phyloP scores from a whole-genome alignment of 2,329 filamentous ascomycete genomes.

The Dactylonectria estremocensis region DNA sequence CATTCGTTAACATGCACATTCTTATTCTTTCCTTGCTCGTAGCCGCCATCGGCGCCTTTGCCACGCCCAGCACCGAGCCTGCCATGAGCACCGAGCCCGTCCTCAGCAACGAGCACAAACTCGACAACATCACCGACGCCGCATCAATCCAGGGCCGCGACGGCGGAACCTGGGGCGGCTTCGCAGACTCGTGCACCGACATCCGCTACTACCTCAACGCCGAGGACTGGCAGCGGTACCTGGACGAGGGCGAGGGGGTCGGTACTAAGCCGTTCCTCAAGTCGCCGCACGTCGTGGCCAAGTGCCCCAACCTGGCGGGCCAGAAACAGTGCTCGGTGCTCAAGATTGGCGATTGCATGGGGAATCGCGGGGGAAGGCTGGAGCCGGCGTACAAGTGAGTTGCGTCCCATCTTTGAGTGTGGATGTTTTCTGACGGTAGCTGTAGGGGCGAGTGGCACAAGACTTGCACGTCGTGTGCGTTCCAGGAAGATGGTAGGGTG shows the following conservation, averaged over 20 bases:
- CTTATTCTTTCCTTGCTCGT: background rate
- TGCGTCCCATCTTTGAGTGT: too few relatives aligned
- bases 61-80: background rate
- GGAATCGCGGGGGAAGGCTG: slow-evolving; percentile 34
- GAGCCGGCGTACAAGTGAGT: slow-evolving; percentile 8
- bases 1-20: background rate
- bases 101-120: too few relatives aligned
- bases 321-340: slow-evolving; percentile 35
- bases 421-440: background rate
- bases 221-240: slow-evolving; percentile 25
- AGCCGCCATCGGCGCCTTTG: background rate
- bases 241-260: background rate
- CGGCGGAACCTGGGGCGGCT: slow-evolving; percentile 22
- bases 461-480: slow-evolving; percentile 35
- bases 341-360: slow-evolving; percentile 36
- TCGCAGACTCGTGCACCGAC: slow-evolving; percentile 34
- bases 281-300: slow-evolving; percentile 33
- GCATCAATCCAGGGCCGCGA: background rate
- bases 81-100: too few relatives aligned
- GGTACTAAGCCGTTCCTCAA: slow-evolving; percentile 24
- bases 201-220: slow-evolving; percentile 36
- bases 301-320: slow-evolving; percentile 30
- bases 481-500: background rate
- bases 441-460: slow-evolving; percentile 32
- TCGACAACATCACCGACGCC: background rate